Conservation (phyloP, 2,329 filamentous ascomycete genomes). For the Tolypocladium paradoxum region DNA sequence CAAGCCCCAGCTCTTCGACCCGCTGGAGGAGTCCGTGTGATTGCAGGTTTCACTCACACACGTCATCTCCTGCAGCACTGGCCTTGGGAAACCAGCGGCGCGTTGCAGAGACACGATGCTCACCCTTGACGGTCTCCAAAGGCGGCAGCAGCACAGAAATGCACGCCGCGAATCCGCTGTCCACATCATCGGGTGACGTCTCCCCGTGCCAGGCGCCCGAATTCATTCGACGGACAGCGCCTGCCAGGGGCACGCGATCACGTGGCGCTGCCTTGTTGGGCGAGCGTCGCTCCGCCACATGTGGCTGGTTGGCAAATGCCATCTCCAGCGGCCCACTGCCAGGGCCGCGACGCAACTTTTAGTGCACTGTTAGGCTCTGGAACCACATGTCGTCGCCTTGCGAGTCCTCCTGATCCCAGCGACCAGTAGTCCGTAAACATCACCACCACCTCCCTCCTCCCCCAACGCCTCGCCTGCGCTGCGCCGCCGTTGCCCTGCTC, state of each 20-base stretch:
- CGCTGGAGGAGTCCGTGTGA: background rate
- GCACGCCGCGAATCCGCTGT: background rate
- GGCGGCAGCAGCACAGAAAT: background rate
- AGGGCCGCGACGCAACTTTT: constrained; percentile 8
- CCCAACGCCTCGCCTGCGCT: constrained; percentile 1
- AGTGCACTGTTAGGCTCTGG: constrained; percentile 19
- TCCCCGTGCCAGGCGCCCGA: constrained; percentile 4
- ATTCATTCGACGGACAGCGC: background rate
- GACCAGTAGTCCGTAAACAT: constrained; percentile 9
- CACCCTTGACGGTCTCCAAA: background rate
- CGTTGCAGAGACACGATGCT: background rate
- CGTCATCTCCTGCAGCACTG: background rate
- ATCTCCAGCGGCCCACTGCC: background rate
- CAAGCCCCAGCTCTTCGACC: background rate
- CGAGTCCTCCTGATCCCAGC: constrained; percentile 19
- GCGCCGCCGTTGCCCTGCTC: background rate
- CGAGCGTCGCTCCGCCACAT: constrained; percentile 3
- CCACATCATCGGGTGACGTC: constrained; percentile 8
- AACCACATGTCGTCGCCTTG: constrained; percentile 20
- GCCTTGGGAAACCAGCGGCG: background rate
- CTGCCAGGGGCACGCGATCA: background rate
- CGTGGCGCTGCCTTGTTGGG: background rate
- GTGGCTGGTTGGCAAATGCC: constrained; percentile 1
- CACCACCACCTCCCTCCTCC: constrained; percentile 4
- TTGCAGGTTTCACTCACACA: background rate